phyloP scores from a whole-genome alignment of 2,329 filamentous ascomycete genomes.

The Onygenales sp. region DNA sequence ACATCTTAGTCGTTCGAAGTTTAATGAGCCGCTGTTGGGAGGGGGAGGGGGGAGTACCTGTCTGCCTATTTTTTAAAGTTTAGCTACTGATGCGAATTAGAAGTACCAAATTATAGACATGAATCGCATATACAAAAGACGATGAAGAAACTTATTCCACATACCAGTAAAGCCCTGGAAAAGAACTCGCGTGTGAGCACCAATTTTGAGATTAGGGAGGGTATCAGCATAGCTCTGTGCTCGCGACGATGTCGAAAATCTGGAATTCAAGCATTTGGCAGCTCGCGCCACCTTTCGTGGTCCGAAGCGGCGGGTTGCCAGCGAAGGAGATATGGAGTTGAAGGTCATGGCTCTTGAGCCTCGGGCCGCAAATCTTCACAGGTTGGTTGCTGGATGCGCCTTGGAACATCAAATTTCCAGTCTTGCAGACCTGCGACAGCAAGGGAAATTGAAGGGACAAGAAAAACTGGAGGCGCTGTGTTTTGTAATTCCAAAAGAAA shows the following conservation, averaged over 20 bases:
- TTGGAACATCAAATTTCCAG: not conserved
- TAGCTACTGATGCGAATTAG: not conserved
- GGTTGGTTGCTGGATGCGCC: not conserved
- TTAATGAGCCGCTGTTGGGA: conserved; percentile 4
- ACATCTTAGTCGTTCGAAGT: not conserved
- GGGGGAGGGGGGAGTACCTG: conserved; percentile 21
- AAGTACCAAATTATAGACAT: not conserved
- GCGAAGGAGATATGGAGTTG: not conserved
- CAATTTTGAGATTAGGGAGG: conserved; percentile 57
- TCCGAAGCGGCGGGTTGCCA: not conserved
- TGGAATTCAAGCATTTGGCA: conserved; percentile 1
- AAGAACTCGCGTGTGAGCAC: conserved; percentile 55
- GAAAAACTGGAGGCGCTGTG: not conserved
- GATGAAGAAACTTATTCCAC: not conserved
- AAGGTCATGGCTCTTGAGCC: not conserved
- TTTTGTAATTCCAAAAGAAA: not conserved
- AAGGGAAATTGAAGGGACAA: not conserved
- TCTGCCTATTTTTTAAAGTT: conserved; percentile 19
- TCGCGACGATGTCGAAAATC: conserved; percentile 25
- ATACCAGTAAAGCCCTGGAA: conserved; percentile 62
- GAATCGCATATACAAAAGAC: not conserved
- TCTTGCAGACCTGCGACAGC: not conserved
- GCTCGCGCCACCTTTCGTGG: not conserved
- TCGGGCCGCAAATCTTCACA: not conserved
- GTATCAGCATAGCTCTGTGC: conserved; percentile 47